These are phyloP conservation scores for Brassica incana DNA, from an alignment of 345 rosid genomes.

Conservation along the genomic window DNA sequence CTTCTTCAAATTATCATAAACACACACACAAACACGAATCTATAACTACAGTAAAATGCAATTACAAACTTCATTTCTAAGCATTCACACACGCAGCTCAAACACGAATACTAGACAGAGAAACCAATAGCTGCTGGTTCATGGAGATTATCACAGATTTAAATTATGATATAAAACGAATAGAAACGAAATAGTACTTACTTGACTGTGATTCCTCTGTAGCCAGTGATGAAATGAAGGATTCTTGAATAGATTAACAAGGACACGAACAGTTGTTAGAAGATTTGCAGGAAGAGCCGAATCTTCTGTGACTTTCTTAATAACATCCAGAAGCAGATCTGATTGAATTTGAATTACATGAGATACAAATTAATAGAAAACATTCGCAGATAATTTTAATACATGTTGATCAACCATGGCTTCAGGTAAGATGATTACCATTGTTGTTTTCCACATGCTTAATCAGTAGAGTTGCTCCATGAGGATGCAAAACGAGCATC, in stretches of 20 bases:
- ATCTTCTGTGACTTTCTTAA: conserved; percentile 54
- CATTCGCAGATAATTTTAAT: neutral
- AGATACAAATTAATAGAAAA: no score
- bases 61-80: neutral
- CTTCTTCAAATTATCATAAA: neutral
- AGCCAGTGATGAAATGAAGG: conserved; percentile 68
- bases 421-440: conserved; percentile 45
- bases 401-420: conserved; percentile 1
- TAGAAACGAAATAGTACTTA: conserved; percentile 34
- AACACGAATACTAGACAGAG: neutral
- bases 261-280: conserved; percentile 72
- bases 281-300: conserved; percentile 72
- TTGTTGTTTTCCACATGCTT: conserved; percentile 60
- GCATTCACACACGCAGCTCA: neutral
- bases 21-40: neutral
- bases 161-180: conserved; percentile 5
- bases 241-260: conserved; percentile 84
- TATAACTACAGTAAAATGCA: neutral
- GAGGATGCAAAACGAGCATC: conserved; percentile 85
- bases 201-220: conserved; percentile 72
- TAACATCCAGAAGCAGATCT: conserved; percentile 67
- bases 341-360: neutral
- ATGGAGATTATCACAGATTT: conserved; percentile 11
- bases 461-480: conserved; percentile 67
- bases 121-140: neutral